Evolutionary conservation across 2,329 filamentous ascomycete species (phyloP).

Genomic region (Aaosphaeria arxii): DNA sequence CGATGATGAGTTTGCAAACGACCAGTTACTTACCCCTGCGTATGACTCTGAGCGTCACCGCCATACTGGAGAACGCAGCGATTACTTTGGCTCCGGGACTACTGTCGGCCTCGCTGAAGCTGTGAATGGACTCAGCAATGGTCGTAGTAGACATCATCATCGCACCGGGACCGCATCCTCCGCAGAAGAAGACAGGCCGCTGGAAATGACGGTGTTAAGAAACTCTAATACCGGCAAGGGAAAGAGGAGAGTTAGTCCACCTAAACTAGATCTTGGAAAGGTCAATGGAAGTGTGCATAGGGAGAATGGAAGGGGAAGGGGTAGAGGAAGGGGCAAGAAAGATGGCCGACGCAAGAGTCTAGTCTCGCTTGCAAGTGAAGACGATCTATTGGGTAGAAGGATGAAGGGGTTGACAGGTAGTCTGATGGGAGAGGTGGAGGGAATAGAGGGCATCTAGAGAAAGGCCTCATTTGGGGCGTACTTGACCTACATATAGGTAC

Average conservation of each 20-base stretch:
- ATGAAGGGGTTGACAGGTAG: constrained; percentile 47
- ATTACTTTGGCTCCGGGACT: constrained; percentile 63
- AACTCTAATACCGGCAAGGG: constrained; percentile 7
- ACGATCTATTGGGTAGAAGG: constrained; percentile 46
- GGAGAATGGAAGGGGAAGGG: constrained; percentile 6
- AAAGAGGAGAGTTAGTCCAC: constrained; percentile 18
- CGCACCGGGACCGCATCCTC: constrained; percentile 58
- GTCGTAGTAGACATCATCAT: constrained; percentile 45
- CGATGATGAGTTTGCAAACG: not conserved
- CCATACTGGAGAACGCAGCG: constrained; percentile 66
- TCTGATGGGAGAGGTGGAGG: constrained; percentile 27
- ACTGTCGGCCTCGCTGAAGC: constrained; percentile 72
- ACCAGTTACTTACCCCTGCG: constrained; percentile 6
- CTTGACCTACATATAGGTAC: no score
- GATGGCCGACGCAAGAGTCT: constrained; percentile 39
- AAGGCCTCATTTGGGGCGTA: no score
- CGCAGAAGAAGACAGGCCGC: constrained; percentile 74
- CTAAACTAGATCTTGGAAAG: constrained; percentile 3
- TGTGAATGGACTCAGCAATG: constrained; percentile 54
- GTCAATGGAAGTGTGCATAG: constrained; percentile 7
- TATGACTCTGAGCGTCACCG: constrained; percentile 2
- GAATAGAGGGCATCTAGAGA: not conserved
- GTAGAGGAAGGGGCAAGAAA: constrained; percentile 23
- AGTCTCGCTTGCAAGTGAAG: constrained; percentile 46
- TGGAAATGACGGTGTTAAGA: constrained; percentile 66